These are phyloP conservation scores for Termitomyces sp. DNA, from an alignment of 768 basidiomycete species.

Conservation along the genomic window DNA sequence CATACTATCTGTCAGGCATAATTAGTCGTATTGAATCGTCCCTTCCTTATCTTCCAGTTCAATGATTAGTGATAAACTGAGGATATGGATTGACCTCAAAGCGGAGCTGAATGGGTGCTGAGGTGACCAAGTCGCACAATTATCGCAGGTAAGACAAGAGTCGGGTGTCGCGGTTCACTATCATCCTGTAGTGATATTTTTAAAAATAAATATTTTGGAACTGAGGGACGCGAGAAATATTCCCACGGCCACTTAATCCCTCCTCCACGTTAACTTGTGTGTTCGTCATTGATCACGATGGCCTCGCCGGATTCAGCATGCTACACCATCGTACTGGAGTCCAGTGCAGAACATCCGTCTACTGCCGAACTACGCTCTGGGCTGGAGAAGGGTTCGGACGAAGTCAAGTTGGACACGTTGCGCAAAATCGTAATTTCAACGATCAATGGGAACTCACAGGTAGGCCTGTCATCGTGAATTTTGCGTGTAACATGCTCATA, in stretches of 20 bases:
- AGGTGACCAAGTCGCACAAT: too few species aligned
- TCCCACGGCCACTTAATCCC: conserved; percentile 14
- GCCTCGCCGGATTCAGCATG: conserved; percentile 60
- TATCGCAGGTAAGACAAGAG: too few species aligned
- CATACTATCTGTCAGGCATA: background rate
- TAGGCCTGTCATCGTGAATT: conserved; percentile 29
- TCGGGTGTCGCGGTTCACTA: too few species aligned
- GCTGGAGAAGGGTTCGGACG: conserved; percentile 94
- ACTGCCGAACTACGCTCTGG: conserved; percentile 76
- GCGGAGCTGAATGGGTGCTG: too few species aligned
- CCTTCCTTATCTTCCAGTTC: background rate
- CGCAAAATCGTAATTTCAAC: conserved; percentile 91
- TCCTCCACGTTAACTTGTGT: conserved; percentile 11
- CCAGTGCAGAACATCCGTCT: conserved; percentile 70
- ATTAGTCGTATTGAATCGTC: background rate
- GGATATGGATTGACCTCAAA: background rate
- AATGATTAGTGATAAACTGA: background rate
- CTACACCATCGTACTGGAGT: conserved; percentile 78
- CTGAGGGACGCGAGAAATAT: conserved; percentile 7
- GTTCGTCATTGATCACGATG: conserved; percentile 14
- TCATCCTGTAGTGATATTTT: background rate
- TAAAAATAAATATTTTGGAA: background rate
- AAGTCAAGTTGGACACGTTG: conserved; percentile 95
- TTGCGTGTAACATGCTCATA: background rate
- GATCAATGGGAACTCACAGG: conserved; percentile 92